Base-by-base conservation (phyloP, 2,329 filamentous ascomycete species). In the Cytospora paraplurivora region DNA sequence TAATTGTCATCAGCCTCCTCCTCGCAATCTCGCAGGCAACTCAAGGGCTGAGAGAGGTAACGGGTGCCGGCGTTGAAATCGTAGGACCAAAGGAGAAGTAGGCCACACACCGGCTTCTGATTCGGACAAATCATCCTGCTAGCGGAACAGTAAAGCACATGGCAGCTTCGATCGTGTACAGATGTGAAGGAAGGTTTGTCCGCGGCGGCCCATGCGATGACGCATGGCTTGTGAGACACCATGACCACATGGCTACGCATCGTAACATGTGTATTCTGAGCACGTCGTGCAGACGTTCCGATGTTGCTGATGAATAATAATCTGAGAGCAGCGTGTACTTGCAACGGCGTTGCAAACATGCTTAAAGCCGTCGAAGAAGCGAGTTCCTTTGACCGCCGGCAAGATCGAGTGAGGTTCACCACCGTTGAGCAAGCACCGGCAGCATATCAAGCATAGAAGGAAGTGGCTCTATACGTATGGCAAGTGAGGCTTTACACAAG, bases 401-500 rank as follows among this genome's bases (percentile, higher is more conserved):
- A n/a, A 44, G 4, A n/a, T 7, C 15, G 10, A 44, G 41, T 7
- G 11, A 12, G 44, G 21, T 19, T n/a, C 4, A 17, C 13, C 41
- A n/a, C n/a, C 41, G 41, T 44, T n/a, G 8, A 44, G 6, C 41
- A 44, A 44, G 41, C 41, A 44, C n/a, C 41, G 15, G 17, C 6
- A 19, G n/a, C 8, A 44, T 37, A 3, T 35, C 10, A 32, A 37
- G 33, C 56, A 17, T 10, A n/a, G 33, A 41, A 47, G 33, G 15
- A 8, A 8, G 34, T 35, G n/a, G 11, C n/a, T 3, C 44, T 15
- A 21, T 15, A 50, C 11, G 37, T 47, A 35, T 33, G 19, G 44
- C 49, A 35, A 44, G 44, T 35, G 4, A 11, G 11, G 13, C 37
- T 37, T 54, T n/a, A 35, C 51, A 61, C 59, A 52, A 51, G 52